These are phyloP conservation scores for Lentinula sp. DNA, from an alignment of 768 basidiomycete species.

Conservation along the genomic window DNA sequence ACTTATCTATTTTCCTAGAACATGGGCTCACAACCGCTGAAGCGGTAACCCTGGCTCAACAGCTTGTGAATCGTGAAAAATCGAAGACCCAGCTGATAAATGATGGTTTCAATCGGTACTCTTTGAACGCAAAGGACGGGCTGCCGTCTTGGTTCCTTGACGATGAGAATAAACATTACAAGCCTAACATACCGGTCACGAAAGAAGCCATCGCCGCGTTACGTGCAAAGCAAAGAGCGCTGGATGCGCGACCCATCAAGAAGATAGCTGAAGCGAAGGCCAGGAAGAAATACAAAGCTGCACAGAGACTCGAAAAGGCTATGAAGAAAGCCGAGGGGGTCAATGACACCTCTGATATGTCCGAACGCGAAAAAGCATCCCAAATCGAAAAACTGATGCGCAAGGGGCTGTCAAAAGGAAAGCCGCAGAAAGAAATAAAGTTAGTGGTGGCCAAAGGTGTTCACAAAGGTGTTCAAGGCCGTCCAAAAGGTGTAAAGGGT, in stretches of 20 bases:
- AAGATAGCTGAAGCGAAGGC: constrained; percentile 99
- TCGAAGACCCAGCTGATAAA: constrained; percentile 88
- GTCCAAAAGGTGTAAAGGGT: constrained; percentile 95
- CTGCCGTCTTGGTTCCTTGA: constrained; percentile 97
- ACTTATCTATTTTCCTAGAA: constrained; percentile 35
- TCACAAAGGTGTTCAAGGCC: constrained; percentile 84
- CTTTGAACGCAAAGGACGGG: constrained; percentile 85
- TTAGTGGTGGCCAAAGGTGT: constrained; percentile 89
- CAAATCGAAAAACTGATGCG: constrained; percentile 91
- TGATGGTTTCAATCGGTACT: constrained; percentile 93
- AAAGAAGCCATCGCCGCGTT: constrained; percentile 89
- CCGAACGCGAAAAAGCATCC: constrained; percentile 91
- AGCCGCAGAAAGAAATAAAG: constrained; percentile 69
- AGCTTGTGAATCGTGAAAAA: constrained; percentile 83
- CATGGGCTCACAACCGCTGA: constrained; percentile 82
- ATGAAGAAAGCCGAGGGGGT: constrained; percentile 96
- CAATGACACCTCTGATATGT: constrained; percentile 80
- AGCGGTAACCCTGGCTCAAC: constrained; percentile 86
- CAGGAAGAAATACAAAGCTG: constrained; percentile 89
- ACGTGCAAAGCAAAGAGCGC: constrained; percentile 83
- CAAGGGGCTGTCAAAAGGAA: constrained; percentile 65
- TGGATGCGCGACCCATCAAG: constrained; percentile 97
- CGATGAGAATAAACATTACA: constrained; percentile 91
- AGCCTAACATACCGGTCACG: constrained; percentile 91
- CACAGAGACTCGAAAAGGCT: constrained; percentile 81